These are phyloP conservation scores for Zymoseptoria brevis DNA, from an alignment of 2,329 filamentous ascomycete species.

Conservation along the genomic window DNA sequence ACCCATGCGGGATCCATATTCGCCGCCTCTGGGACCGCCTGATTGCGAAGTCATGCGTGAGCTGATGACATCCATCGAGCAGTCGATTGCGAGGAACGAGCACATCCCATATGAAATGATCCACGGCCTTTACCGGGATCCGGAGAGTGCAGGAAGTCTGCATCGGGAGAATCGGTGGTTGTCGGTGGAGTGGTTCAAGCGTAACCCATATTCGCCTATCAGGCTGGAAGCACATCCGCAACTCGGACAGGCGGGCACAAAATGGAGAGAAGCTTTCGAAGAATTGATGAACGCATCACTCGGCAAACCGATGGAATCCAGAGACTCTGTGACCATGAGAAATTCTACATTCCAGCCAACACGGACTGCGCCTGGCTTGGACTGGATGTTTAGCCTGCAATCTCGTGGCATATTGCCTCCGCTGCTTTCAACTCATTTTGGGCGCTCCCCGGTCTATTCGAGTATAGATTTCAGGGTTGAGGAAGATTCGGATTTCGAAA, in stretches of 20 bases:
- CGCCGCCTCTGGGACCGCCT: conserved; percentile 9
- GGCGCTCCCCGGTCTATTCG: conserved; percentile 10
- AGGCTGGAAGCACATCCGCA: conserved; percentile 42
- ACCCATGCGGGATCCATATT: not conserved
- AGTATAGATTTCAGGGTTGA: not conserved
- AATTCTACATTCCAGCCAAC: conserved; percentile 14
- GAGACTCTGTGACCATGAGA: conserved; percentile 14
- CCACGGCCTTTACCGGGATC: conserved; percentile 22
- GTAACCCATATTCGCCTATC: conserved; percentile 49
- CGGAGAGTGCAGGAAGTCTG: conserved; percentile 10
- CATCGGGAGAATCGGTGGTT: conserved; percentile 24
- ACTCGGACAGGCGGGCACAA: conserved; percentile 28
- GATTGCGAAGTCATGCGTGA: conserved; percentile 9
- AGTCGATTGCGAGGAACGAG: conserved; percentile 20
- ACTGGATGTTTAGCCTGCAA: conserved; percentile 32
- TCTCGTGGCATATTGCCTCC: conserved; percentile 30
- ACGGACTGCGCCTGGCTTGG: conserved; percentile 23
- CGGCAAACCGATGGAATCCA: conserved; percentile 26
- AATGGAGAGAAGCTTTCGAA: conserved; percentile 53
- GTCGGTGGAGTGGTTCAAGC: conserved; percentile 30
- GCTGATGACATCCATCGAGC: conserved; percentile 14
- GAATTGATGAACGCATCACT: conserved; percentile 45
- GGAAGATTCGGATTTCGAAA: not conserved
- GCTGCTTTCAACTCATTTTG: conserved; percentile 16
- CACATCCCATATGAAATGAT: conserved; percentile 20